phyloP scores from a whole-genome alignment of 176 grass and related monocot species.

The Oryza meridionalis region DNA sequence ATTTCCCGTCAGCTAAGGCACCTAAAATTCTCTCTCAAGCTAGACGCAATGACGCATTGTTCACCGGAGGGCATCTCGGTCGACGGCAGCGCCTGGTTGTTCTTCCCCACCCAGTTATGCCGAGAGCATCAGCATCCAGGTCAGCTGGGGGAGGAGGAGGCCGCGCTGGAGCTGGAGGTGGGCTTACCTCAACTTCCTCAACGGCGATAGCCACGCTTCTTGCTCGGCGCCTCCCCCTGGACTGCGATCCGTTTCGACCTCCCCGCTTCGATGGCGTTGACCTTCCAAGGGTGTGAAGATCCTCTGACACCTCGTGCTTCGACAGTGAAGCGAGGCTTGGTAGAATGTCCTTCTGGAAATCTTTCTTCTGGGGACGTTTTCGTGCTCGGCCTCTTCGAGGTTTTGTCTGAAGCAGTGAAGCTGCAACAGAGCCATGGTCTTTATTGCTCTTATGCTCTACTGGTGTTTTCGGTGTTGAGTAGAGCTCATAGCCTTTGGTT shows the following conservation, averaged over 20 bases:
- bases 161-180: not conserved
- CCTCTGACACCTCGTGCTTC: slow-evolving; percentile 60
- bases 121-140: slow-evolving; percentile 35
- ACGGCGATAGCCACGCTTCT: slow-evolving; percentile 28
- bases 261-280: slow-evolving; percentile 31
- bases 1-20: slow-evolving; percentile 37
- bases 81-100: slow-evolving; percentile 73
- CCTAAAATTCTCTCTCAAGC: slow-evolving; percentile 46
- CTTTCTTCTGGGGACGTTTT: slow-evolving; percentile 42
- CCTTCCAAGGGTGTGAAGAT: slow-evolving; percentile 60
- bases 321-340: slow-evolving; percentile 51
- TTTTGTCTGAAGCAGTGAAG: slow-evolving; percentile 36
- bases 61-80: slow-evolving; percentile 52
- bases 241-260: slow-evolving; percentile 36
- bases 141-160: slow-evolving; percentile 29
- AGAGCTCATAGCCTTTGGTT: slow-evolving; percentile 31
- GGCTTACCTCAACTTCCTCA: slow-evolving; percentile 39
- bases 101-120: slow-evolving; percentile 67
- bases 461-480: slow-evolving; percentile 27
- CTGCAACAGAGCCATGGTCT: slow-evolving; percentile 32
- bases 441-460: slow-evolving; percentile 19
- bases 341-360: slow-evolving; percentile 72
- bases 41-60: slow-evolving; percentile 48
- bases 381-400: slow-evolving; percentile 54
- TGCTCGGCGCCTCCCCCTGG: slow-evolving; percentile 34